Evolutionary conservation across 202 grass and related monocot genomes (phyloP), one percentile per base, ranked within the genome.

Genomic region (Schoenoplectus tabernaemontani): DNA sequence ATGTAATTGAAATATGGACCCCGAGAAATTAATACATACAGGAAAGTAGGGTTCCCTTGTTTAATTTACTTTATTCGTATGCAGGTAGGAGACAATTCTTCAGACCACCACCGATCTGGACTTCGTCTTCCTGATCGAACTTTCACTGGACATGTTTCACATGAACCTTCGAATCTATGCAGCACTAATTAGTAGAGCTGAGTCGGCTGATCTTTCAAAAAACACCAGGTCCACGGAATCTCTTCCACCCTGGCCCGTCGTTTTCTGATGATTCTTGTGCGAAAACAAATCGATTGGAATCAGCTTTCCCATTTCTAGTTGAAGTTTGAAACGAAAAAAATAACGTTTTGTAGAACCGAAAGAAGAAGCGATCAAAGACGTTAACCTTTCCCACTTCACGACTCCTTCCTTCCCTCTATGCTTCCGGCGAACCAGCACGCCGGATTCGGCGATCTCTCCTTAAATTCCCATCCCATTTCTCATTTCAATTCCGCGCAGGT

Each of bases 371-470:
- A 53, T 2, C 0, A 42, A 41, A 78, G 6, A 8, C 56, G 19
- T 78, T 33, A 78, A 30, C 57, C 61, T 42, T 50, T 59, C 36
- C 54, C 57, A 12, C 38, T 61, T 41, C 24, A 41, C 75, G 51
- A 72, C 48, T 16, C 12, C 16, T 53, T 20, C 69, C 33, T 53
- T 53, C 26, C 15, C 26, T 78, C 75, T 39, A 78, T 78, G 76
- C 9, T 78, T 30, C 76, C 76, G 56, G 20, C n/a, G 19, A 43
- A 24, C 28, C 76, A 78, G 10, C 56, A 13, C 76, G 56, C 76
- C 76, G 76, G 76, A 78, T 59, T 78, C 76, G 76, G 54, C 76
- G 76, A 78, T 78, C 38, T 61, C 56, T 39, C 56, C 42, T 60
- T 78, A 33, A 78, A 39, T 78, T 44, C 76, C 36, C 51, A 24